Conservation (phyloP, 192 early-diverging fungal species). For the Linnemannia exigua region DNA sequence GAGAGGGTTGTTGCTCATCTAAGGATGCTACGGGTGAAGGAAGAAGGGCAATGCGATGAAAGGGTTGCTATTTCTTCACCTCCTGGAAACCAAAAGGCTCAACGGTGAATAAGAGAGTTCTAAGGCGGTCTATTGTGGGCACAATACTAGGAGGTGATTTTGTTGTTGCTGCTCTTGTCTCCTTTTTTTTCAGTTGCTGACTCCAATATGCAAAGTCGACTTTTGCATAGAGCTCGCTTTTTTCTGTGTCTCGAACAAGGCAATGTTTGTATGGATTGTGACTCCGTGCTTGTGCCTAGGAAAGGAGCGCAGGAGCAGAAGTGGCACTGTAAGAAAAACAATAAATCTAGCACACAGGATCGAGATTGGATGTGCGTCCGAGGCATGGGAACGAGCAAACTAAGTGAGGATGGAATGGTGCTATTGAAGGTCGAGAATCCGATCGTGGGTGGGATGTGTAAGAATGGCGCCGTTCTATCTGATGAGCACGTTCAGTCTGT, state of each 20-base stretch:
- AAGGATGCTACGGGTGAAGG: background rate
- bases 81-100: background rate
- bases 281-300: too few relatives aligned
- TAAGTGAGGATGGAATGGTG: too few relatives aligned
- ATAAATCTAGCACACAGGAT: too few relatives aligned
- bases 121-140: background rate
- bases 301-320: too few relatives aligned
- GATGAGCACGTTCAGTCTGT: background rate
- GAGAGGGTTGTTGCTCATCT: background rate
- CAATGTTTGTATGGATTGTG: too few relatives aligned
- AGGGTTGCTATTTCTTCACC: background rate
- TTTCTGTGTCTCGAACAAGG: too few relatives aligned
- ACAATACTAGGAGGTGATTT: background rate
- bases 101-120: background rate
- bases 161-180: background rate
- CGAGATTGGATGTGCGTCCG: too few relatives aligned
- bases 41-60: background rate
- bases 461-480: background rate
- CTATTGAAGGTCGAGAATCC: background rate
- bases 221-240: background rate
- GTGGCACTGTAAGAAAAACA: too few relatives aligned
- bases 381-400: too few relatives aligned
- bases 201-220: background rate
- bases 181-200: background rate
- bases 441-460: background rate